Percentiles rank a stretch among this genome's conserved stretches.
These are phyloP conservation scores for Hypoxylon sp. DNA, from an alignment of 2,329 filamentous ascomycete genomes.

Conservation along the genomic window DNA sequence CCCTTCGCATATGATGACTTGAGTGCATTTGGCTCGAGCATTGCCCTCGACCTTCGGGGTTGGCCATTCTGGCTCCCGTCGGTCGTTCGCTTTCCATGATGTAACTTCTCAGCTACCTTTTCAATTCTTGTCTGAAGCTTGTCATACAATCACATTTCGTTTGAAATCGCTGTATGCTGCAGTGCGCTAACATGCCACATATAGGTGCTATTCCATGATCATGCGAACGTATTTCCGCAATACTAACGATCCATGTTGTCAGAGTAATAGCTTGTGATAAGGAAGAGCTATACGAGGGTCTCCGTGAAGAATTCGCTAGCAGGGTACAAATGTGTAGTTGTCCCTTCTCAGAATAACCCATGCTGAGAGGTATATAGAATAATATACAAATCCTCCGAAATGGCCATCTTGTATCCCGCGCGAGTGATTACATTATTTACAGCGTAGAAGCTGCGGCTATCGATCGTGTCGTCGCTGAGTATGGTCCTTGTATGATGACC, in stretches of 20 bases:
- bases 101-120: constrained; percentile 99
- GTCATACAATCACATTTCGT: constrained; percentile 46
- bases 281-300: constrained; percentile 86
- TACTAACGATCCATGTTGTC: constrained; percentile 46
- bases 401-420: constrained; percentile 94
- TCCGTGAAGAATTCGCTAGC: constrained; percentile 86
- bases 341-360: constrained; percentile 53
- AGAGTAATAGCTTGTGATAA: constrained; percentile 97
- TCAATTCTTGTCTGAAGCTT: constrained; percentile 83
- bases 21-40: constrained; percentile 99
- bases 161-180: constrained; percentile 28
- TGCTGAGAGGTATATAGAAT: constrained; percentile 76
- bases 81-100: constrained; percentile 87
- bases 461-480: constrained; percentile 86
- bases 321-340: constrained; percentile 74
- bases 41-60: constrained; percentile 74
- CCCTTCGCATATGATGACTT: constrained; percentile 88
- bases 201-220: constrained; percentile 21
- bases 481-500: constrained; percentile 85
- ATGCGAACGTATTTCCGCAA: neutral
- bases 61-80: constrained; percentile 82
- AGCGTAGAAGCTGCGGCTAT: constrained; percentile 96
- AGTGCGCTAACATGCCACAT: constrained; percentile 46
- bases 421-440: constrained; percentile 99
- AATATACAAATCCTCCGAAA: constrained; percentile 91